Evolutionary conservation across 495 filamentous ascomycete species (phyloP), one percentile per base, ranked within the genome.

Genomic region (Podospora comata): DNA sequence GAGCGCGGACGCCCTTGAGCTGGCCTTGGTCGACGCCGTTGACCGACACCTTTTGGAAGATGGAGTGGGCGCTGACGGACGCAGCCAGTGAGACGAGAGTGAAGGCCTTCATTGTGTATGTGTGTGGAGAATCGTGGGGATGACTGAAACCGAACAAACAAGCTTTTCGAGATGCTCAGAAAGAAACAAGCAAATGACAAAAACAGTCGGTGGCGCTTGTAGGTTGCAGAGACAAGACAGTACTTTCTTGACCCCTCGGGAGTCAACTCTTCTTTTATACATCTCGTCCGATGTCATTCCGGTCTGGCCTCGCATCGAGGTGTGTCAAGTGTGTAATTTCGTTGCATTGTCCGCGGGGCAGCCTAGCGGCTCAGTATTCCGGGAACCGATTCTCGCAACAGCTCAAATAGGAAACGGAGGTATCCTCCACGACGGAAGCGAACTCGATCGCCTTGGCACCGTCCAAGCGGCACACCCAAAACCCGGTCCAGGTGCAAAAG

Each of bases 21-120:
- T 84, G 82, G 55, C 85, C 85, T 65, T 85, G 76, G 64, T 85
- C 85, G 16, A 75, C 78, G n/a, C 80, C 83, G 60, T 86, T 82
- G 64, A 86, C 80, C 4, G 82, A 81, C 20, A 87, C 71, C 61
- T 79, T 79, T 68, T 85, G 81, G 74, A 84, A 83, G 71, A 79
- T 81, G 54, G 79, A 56, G 59, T 81, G 79, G 65, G 70, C 77
- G 63, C 65, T 68, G 63, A 73, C 75, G 28, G 73, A 63, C 26
- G 73, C 73, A 65, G 72, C 76, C 62, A 77, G 68, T n/a, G 72
- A 68, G 66, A 73, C 66, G 27, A 76, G 66, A 15, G 71, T 23
- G 60, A 77, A 58, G 11, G 71, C 65, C 67, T 76, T 71, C 73
- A 76, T 32, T 23, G 58, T 57, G 53, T n/a, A 34, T 55, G 5